Base-by-base conservation (phyloP, 352 stramenopile species). In the Globisporangium iwayamae region DNA sequence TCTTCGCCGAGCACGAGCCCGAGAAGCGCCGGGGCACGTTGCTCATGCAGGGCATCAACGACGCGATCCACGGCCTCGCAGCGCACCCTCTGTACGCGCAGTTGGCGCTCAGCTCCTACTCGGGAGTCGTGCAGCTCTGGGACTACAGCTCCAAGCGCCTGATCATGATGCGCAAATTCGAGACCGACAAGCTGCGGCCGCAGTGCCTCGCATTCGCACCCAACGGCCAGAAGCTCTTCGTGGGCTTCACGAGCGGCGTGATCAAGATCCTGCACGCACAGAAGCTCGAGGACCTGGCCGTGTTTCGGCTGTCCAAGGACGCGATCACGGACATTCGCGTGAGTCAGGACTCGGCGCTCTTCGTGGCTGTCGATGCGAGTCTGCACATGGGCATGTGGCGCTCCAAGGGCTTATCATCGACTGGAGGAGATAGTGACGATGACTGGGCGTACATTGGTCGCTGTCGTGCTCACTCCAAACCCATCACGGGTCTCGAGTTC, bases 401-500 rank as follows among this genome's bases (percentile, higher is more conserved):
- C 16, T 71, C 71, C 36, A 89, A 90, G 58, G 59, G 73, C 11
- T 66, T 56, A 45, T 46, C 39, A 45, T 46, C 39, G 14, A 59
- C 62, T 43, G 56, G 34, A n/a, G 41, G 56, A 32, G 28, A 60
- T 11, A n/a, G 51, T 16, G 57, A 51, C 13, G 68, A 80, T 55
- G 75, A 88, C 36, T 98, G 87, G 87, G 79, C 83, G 36, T 97
- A 96, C 72, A 67, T 98, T 34, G 91, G 91, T 3, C 78, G 89
- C 32, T 92, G 79, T 47, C 69, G 79, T 22, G 74, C 79, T 14
- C 91, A 98, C 54, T 81, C 83, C 9, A 87, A 86, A 47, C 70
- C 84, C 2, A 87, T 98, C 50, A 97, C 87, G 1, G 91, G 93
- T 0, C 59, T 98, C 16, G 87, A 96, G 69, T 98, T 98, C 64